A percentile compares a stretch with the other conserved stretches of the same genome.
These are phyloP conservation scores for Myriosclerotinia scirpicola DNA, from an alignment of 2,329 filamentous ascomycete genomes.

Conservation along the genomic window DNA sequence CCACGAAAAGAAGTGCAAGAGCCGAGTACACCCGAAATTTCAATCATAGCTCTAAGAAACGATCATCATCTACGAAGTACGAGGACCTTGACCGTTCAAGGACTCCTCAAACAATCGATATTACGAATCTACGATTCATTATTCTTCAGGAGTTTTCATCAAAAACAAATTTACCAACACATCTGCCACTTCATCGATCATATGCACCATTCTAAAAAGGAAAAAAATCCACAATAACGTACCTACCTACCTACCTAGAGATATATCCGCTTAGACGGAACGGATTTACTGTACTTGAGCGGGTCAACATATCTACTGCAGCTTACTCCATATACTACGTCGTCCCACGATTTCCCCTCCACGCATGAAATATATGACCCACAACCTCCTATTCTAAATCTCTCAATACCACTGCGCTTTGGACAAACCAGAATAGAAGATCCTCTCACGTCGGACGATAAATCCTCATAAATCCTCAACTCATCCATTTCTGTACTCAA, in stretches of 20 bases:
- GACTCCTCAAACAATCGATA: background rate
- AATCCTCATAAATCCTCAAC: background rate
- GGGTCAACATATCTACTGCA: background rate
- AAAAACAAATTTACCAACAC: background rate
- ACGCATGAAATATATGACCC: background rate
- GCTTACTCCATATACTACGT: background rate
- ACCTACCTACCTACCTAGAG: too few species aligned
- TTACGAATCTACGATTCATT: background rate
- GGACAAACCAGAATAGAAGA: background rate
- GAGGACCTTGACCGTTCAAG: background rate
- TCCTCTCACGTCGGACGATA: background rate
- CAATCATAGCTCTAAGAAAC: background rate
- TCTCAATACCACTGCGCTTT: background rate
- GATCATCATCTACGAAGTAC: background rate
- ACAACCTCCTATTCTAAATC: slow-evolving; percentile 7
- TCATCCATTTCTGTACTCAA: background rate
- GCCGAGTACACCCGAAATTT: slow-evolving; percentile 13
- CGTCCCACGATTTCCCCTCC: slow-evolving; percentile 3
- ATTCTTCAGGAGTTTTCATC: background rate
- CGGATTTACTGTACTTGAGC: slow-evolving; percentile 1
- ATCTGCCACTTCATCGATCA: slow-evolving; percentile 18
- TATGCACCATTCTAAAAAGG: background rate
- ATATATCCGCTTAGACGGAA: slow-evolving; percentile 4
- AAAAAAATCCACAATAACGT: background rate
- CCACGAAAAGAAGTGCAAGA: slow-evolving; percentile 10